These are phyloP conservation scores for Penicillium corylophilum DNA, from an alignment of 2,329 filamentous ascomycete genomes.

Conservation along the genomic window DNA sequence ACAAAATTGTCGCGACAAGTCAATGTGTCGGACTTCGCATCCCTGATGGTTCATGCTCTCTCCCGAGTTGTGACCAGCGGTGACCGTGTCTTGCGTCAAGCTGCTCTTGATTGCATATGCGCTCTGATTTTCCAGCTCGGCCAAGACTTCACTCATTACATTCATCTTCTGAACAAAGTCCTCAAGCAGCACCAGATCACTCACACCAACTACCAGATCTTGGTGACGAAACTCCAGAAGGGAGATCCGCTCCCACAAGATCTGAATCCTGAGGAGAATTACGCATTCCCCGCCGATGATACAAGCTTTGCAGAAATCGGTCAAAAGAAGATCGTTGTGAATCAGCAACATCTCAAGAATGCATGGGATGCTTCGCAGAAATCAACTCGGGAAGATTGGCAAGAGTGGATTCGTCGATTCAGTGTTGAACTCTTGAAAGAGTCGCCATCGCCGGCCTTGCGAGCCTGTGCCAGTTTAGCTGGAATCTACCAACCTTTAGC, in stretches of 20 bases:
- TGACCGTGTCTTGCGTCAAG: conserved; percentile 71
- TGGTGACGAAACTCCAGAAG: conserved; percentile 90
- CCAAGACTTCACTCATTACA: conserved; percentile 92
- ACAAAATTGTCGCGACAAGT: conserved; percentile 93
- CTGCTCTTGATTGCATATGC: conserved; percentile 90
- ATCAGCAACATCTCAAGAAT: conserved; percentile 92
- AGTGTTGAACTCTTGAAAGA: conserved; percentile 93
- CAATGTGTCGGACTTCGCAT: conserved; percentile 94
- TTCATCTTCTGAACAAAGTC: conserved; percentile 86
- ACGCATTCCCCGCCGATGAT: conserved; percentile 76
- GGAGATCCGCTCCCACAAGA: conserved; percentile 94
- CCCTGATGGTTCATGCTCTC: conserved; percentile 92
- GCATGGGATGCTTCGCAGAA: conserved; percentile 98
- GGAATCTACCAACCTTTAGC: conserved; percentile 90
- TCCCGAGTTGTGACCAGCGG: conserved; percentile 73
- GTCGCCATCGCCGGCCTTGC: conserved; percentile 90
- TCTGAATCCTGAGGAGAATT: conserved; percentile 80
- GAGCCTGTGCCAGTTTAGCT: conserved; percentile 87
- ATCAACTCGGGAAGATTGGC: conserved; percentile 97
- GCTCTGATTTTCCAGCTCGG: conserved; percentile 94
- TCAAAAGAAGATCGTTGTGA: conserved; percentile 93
- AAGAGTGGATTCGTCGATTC: conserved; percentile 96
- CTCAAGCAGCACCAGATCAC: conserved; percentile 76
- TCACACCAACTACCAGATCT: conserved; percentile 86
- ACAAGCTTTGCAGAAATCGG: conserved; percentile 77